phyloP scores from a whole-genome alignment of 108 stramenopile species.

The Seminavis robusta region DNA sequence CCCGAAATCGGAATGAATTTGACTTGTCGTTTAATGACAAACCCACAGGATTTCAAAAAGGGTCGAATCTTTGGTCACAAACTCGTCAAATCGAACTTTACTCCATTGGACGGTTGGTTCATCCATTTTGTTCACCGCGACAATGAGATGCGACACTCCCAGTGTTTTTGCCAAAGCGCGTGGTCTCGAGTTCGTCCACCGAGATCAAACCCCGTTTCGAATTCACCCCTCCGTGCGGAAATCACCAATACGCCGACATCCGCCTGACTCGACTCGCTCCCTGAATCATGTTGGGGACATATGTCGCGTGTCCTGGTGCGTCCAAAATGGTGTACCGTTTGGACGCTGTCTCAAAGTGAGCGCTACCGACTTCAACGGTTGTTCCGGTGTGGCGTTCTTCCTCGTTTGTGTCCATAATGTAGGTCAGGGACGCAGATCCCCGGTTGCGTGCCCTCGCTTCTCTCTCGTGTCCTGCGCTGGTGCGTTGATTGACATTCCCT shows the following conservation, averaged over 20 bases:
- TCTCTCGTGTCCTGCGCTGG: conserved; percentile 95
- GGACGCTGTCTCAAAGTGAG: conserved; percentile 91
- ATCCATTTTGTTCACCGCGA: conserved; percentile 99
- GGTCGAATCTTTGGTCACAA: conserved; percentile 91
- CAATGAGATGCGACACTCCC: conserved; percentile 93
- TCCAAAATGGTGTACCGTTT: conserved; percentile 99
- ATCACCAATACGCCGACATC: conserved; percentile 98
- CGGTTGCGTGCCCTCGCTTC: conserved; percentile 99
- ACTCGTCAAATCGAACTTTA: conserved; percentile 95
- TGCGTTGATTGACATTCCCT: conserved; percentile 98
- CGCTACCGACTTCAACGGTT: conserved; percentile 99
- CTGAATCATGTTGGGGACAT: conserved; percentile 99
- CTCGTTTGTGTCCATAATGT: conserved; percentile 99
- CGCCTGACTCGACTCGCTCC: conserved; percentile 92
- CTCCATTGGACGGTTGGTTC: conserved; percentile 96
- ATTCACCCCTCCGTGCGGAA: conserved; percentile 97
- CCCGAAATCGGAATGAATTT: conserved; percentile 98
- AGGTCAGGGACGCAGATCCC: conserved; percentile 99
- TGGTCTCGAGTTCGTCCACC: conserved; percentile 99
- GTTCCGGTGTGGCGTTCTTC: conserved; percentile 99
- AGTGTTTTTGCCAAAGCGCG: conserved; percentile 98
- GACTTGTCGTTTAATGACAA: conserved; percentile 95
- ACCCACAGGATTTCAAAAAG: conserved; percentile 95
- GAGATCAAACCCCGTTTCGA: conserved; percentile 98
- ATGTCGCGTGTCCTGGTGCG: conserved; percentile 99